Percentiles rank a stretch among this genome's conserved stretches.
Evolutionary conservation across 2,329 filamentous ascomycete genomes (phyloP).

Genomic region (Fusarium coffeatum): DNA sequence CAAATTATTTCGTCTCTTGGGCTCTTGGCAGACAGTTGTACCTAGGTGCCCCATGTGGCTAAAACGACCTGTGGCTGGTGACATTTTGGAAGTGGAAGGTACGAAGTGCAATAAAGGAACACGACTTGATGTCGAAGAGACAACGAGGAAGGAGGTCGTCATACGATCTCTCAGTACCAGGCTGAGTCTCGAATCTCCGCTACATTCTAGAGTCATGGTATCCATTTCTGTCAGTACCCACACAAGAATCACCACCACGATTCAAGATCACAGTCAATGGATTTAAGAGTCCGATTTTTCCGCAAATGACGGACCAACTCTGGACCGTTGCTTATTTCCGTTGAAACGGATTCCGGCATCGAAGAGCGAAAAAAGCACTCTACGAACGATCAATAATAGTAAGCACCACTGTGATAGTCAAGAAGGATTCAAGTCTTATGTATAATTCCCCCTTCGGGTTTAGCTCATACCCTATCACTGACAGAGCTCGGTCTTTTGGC

Average conservation of each 20-base stretch:
- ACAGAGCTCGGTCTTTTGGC: constrained; percentile 31
- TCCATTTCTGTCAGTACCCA: neutral
- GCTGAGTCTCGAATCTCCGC: neutral
- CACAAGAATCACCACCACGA: neutral
- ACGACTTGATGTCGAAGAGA: neutral
- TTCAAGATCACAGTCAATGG: constrained; percentile 1
- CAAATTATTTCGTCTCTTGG: neutral
- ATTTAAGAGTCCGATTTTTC: neutral
- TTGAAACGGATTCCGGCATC: neutral
- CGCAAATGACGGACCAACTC: constrained; percentile 10
- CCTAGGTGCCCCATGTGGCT: neutral
- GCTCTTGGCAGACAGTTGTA: neutral
- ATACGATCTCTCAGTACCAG: neutral
- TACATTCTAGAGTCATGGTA: neutral
- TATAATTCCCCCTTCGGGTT: constrained; percentile 4
- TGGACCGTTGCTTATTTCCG: constrained; percentile 21
- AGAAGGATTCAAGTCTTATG: neutral
- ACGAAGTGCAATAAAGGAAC: neutral
- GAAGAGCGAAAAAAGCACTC: neutral
- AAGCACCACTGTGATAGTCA: neutral
- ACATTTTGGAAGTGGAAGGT: neutral
- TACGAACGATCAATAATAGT: neutral
- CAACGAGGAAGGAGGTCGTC: neutral
- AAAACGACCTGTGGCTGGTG: neutral
- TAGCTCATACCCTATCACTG: constrained; percentile 11